Conservation (phyloP, 331 rosid genomes). For the Acacia concinna region DNA sequence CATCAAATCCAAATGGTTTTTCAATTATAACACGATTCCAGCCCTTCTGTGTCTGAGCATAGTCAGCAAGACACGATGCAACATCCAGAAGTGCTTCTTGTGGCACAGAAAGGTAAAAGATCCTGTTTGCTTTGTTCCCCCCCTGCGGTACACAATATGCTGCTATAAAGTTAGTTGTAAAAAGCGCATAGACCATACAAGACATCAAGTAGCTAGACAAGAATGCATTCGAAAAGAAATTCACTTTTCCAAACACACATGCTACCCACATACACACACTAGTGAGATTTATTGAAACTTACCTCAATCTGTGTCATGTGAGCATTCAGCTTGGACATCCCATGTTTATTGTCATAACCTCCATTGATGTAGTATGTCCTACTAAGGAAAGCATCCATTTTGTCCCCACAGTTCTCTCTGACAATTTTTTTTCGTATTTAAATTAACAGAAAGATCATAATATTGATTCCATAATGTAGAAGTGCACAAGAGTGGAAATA, state of each 20-base stretch:
- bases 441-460: not conserved
- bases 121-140: slow-evolving; percentile 69
- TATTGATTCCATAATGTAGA: slow-evolving; percentile 1
- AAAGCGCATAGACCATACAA: slow-evolving; percentile 29
- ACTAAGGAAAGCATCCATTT: slow-evolving; percentile 69
- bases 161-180: slow-evolving; percentile 46
- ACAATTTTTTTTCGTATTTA: slow-evolving; percentile 27
- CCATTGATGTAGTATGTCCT: slow-evolving; percentile 77
- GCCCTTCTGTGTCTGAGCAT: slow-evolving; percentile 80
- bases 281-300: slow-evolving; percentile 29
- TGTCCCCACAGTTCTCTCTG: slow-evolving; percentile 79
- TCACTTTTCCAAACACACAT: not conserved
- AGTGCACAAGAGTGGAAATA: not conserved
- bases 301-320: slow-evolving; percentile 90
- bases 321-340: slow-evolving; percentile 70
- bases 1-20: slow-evolving; percentile 89
- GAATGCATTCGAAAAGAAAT: slow-evolving; percentile 23
- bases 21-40: slow-evolving; percentile 93
- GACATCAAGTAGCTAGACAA: slow-evolving; percentile 19
- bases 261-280: not conserved
- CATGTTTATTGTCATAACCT: slow-evolving; percentile 66
- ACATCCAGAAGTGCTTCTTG: slow-evolving; percentile 89
- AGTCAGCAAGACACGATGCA: slow-evolving; percentile 62
- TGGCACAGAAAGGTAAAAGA: slow-evolving; percentile 95
- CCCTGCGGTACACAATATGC: slow-evolving; percentile 67